Base-by-base conservation (phyloP, 2,329 filamentous ascomycete species). In the Berkeleyomyces basicola region DNA sequence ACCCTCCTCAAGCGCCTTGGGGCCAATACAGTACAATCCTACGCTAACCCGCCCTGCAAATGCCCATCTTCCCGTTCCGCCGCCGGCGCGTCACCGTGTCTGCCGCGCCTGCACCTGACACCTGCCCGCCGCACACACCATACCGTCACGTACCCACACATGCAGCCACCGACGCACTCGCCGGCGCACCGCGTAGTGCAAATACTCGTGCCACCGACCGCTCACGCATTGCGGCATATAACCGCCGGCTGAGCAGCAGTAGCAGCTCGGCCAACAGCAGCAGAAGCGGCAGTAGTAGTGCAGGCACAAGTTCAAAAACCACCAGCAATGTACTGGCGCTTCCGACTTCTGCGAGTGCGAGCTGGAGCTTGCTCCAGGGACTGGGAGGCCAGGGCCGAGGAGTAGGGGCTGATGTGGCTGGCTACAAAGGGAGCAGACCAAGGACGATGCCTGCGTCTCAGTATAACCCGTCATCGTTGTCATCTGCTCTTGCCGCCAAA, bases 121-220 rank as follows among this genome's bases (percentile, higher is more conserved):
- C 10, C 59, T 59, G 43, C 16, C 61, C 7, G 44, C 46, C 33
- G 14, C 49, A 14, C 11, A 42, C 44, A 3, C 57, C 46, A 3
- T 66, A 66, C 55, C 61, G 47, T 23, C 65, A 66, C 44, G 39
- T 65, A 14, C 64, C 65, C 10, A 66, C 62, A 3, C 65, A 66
- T 36, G 65, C 65, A 9, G 64, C 64, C 31, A 36, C 59, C n/a
- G 62, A 65, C 42, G 65, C 65, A n/a, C 59, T 65, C 4, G 51
- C 47, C 11, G 63, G 62, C 16, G 58, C 64, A 7, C 65, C 61
- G 7, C 55, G 53, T 9, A 47, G 47, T 51, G 63, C 46, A 61
- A 58, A 58, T 16, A 40, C 31, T 14, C 58, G 42, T 10, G 49
- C 58, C 16, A 61, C 61, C 14, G 64, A 65, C 53, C 61, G 61